Evolutionary conservation across 2,329 filamentous ascomycete species (phyloP).

Genomic region (Ophiostoma novo-ulmi): DNA sequence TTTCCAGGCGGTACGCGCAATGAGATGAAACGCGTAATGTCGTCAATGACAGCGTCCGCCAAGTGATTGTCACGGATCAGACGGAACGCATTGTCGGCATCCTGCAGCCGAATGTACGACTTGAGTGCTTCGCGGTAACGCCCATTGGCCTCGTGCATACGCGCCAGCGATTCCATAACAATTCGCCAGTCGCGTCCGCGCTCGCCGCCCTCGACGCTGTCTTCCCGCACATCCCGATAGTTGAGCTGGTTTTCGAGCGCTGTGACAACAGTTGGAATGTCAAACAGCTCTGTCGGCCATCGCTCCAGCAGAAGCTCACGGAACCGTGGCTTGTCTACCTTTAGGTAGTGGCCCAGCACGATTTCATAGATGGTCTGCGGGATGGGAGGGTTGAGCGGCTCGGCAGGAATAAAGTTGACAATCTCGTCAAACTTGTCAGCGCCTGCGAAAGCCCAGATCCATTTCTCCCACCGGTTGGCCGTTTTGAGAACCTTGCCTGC

Average conservation of each 20-base stretch:
- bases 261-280: slow-evolving; percentile 68
- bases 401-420: slow-evolving; percentile 71
- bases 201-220: slow-evolving; percentile 68
- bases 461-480: slow-evolving; percentile 84
- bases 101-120: slow-evolving; percentile 85
- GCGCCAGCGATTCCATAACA: slow-evolving; percentile 79
- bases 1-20: slow-evolving; percentile 74
- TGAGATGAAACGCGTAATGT: slow-evolving; percentile 82
- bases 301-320: slow-evolving; percentile 72
- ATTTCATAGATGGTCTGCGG: slow-evolving; percentile 82
- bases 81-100: slow-evolving; percentile 82
- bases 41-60: slow-evolving; percentile 81
- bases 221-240: slow-evolving; percentile 67
- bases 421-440: slow-evolving; percentile 87
- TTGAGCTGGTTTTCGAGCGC: slow-evolving; percentile 78
- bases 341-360: slow-evolving; percentile 82
- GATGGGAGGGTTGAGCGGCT: slow-evolving; percentile 71
- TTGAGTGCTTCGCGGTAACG: slow-evolving; percentile 77
- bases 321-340: slow-evolving; percentile 68
- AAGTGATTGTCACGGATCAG: slow-evolving; percentile 84
- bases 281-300: slow-evolving; percentile 82
- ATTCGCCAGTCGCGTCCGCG: slow-evolving; percentile 79
- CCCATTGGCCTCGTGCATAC: slow-evolving; percentile 75
- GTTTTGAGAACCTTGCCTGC: slow-evolving; percentile 78
- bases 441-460: slow-evolving; percentile 87